Evolutionary conservation across 176 grass and related monocot species (phyloP), one percentile per base, ranked within the genome.

Genomic region (Cenchrus americanus): DNA sequence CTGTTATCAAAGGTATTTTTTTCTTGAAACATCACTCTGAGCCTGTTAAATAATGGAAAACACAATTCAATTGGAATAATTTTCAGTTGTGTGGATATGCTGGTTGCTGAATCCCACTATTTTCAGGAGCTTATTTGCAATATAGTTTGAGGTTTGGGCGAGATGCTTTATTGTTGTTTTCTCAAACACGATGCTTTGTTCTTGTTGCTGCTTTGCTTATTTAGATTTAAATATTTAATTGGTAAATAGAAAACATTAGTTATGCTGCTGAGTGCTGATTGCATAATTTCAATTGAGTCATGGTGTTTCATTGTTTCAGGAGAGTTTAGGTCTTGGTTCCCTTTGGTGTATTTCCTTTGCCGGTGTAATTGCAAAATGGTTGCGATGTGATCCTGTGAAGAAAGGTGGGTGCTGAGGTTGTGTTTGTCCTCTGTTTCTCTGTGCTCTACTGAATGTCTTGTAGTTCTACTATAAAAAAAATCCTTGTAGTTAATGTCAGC

Each of bases 381-480:
- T 92, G 62, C 62, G 61, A 71, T 92, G 90, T 49, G 88, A 88
- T 15, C 85, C 83, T 84, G 68, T 95, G 41, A 95, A 88, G 80
- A 98, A 98, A 93, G 96, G 96, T 95, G 48, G 12, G 41, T 13
- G 1, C 15, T 51, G 27, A 43, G 26, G 5, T 30, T 48, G 18
- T 55, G 24, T 22, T 57, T 4, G 4, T 37, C 34, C 8, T 66
- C 17, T 74, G 2, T 72, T 71, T 80, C 51, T 66, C 47, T 78
- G 3, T 88, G 2, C 11, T 55, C 0, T 51, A 71, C 19, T 26
- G 4, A 71, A 22, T 71, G 5, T 3, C 34, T 37, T 37, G 34
- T 37, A 37, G 34, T 37, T 30, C 27, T 30, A 30, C 27, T 30
- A 30, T 30, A 30, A 30, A 30, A 30, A 30, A 30, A 30, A 30